Base-by-base conservation (phyloP, 768 basidiomycete species). In the Pisolithus sp. region DNA sequence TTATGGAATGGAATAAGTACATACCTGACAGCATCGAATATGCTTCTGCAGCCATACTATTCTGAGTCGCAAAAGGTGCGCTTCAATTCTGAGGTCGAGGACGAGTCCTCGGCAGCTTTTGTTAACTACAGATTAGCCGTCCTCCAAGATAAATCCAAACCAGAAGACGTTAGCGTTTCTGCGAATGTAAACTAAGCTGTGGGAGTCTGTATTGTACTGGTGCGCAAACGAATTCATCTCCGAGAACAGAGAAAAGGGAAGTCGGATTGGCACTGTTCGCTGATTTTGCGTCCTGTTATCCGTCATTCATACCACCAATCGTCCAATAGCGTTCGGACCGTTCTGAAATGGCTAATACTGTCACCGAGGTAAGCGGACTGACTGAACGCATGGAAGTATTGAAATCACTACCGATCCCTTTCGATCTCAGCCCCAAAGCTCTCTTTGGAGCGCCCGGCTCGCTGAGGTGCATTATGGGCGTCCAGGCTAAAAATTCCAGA, bases 121-220 rank as follows among this genome's bases (percentile, higher is more conserved):
- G 24, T 5, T 24, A 24, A 24, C 24, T 5, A 24, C 2, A 24
- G 24, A 24, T 48, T 55, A 1, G n/a, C 43, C 9, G 5, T 50
- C 46, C 57, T 54, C 0, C 17, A 30, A 13, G 39, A 47, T 12
- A n/a, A 23, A 21, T 17, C 44, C 28, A 34, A 36, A n/a, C n/a
- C n/a, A n/a, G n/a, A n/a, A 24, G 51, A 46, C 13, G 55, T 55
- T n/a, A 64, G 51, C 12, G 48, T 43, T 34, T 68, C 64, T 17
- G 64, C 68, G 12, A 66, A 55, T 68, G 66, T 42, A 70, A 68
- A 23, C 64, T 65, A 2, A 54, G 48, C 3, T 64, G 46, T 12
- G 67, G 59, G 47, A 24, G n/a, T n/a, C n/a, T n/a, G n/a, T n/a
- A n/a, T n/a, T n/a, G n/a, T 12, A 13, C 13, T 67, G 68, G 39